These are phyloP conservation scores for Acanthamoeba castellanii DNA, from an alignment of 208 protist genomes.

Conservation along the genomic window DNA sequence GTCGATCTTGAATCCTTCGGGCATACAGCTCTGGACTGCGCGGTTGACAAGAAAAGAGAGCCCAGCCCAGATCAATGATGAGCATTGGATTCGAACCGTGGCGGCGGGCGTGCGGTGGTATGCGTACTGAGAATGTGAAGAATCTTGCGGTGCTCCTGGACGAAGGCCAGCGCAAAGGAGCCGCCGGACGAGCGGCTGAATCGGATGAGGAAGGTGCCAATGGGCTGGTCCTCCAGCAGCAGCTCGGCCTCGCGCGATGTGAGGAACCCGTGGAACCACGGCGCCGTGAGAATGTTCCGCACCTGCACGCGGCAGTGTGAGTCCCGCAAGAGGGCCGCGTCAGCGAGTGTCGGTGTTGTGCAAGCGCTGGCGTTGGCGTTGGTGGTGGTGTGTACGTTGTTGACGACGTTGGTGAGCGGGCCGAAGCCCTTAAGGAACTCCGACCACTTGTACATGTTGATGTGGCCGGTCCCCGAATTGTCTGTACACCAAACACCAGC, in stretches of 20 bases:
- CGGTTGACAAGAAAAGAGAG: background rate
- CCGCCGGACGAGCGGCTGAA: constrained; percentile 66
- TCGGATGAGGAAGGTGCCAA: constrained; percentile 75
- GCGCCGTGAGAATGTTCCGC: constrained; percentile 53
- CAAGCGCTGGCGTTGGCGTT: no score
- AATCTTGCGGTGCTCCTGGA: constrained; percentile 39
- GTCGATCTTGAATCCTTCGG: constrained; percentile 71
- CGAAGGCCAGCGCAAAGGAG: constrained; percentile 60
- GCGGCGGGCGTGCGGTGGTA: no score
- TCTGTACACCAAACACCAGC: no score
- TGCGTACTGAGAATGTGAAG: constrained; percentile 57
- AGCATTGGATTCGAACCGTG: no score
- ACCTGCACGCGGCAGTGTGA: constrained; percentile 46
- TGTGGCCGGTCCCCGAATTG: constrained; percentile 67
- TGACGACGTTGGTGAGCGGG: constrained; percentile 41
- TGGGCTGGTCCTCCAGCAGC: constrained; percentile 69
- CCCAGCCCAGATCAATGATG: no score
- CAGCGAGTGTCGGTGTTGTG: no score
- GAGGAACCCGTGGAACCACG: constrained; percentile 77
- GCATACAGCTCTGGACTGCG: constrained; percentile 50
- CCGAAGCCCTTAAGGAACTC: constrained; percentile 75
- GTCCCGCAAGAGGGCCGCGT: no score
- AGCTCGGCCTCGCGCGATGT: constrained; percentile 70
- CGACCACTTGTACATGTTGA: constrained; percentile 70
- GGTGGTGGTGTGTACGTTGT: no score